Percentiles rank a stretch among this genome's conserved stretches.
phyloP scores from a whole-genome alignment of 1,284 basidiomycete genomes.

The Austroboletus novae-zelandiae region DNA sequence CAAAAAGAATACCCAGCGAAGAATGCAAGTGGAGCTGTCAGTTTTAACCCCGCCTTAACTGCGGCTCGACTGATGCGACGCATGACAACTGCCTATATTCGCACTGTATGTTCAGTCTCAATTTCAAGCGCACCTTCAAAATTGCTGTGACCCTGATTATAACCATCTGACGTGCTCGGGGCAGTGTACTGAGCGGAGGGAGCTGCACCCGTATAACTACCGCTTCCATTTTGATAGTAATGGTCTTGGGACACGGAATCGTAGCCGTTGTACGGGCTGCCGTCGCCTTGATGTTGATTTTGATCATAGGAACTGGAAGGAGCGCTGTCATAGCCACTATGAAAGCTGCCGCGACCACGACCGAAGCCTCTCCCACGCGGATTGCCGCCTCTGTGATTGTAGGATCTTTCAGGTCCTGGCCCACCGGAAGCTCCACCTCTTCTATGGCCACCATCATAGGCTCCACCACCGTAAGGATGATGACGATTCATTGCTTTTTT shows the following conservation, averaged over 20 bases:
- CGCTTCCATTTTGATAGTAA: conserved; percentile 60
- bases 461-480: conserved; percentile 72
- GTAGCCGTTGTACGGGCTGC: conserved; percentile 64
- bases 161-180: conserved; percentile 43
- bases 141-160: conserved; percentile 57
- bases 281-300: conserved; percentile 55
- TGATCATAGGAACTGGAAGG: conserved; percentile 55
- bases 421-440: conserved; percentile 63
- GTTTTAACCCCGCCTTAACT: conserved; percentile 28
- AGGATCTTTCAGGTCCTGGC: conserved; percentile 70
- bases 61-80: conserved; percentile 35
- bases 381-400: conserved; percentile 61
- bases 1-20: conserved; percentile 20
- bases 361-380: conserved; percentile 63
- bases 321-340: conserved; percentile 51
- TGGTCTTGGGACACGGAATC: conserved; percentile 56
- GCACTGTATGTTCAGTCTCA: conserved; percentile 46
- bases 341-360: conserved; percentile 57
- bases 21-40: conserved; percentile 23
- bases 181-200: conserved; percentile 45
- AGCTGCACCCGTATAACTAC: conserved; percentile 47
- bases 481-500: conserved; percentile 70
- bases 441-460: conserved; percentile 62
- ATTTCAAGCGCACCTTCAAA: conserved; percentile 80
- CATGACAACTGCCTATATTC: conserved; percentile 34